phyloP scores from a whole-genome alignment of 2,329 filamentous ascomycete genomes.

The Exophiala sideris region DNA sequence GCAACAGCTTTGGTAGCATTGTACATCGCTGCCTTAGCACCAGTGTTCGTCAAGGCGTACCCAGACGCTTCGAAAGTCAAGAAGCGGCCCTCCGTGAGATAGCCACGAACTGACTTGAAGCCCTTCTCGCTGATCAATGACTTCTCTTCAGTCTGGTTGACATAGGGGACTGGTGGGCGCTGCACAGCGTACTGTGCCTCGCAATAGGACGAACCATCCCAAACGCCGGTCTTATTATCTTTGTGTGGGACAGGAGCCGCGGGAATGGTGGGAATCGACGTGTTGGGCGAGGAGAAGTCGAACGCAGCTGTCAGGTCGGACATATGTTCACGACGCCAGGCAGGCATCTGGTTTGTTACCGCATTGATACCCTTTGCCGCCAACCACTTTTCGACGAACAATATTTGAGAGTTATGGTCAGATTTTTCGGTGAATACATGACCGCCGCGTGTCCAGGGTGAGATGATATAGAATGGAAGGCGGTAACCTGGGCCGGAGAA shows the following conservation, averaged over 20 bases:
- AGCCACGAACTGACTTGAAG: slow-evolving; percentile 52
- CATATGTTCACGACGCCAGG: slow-evolving; percentile 49
- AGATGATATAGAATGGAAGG: slow-evolving; percentile 55
- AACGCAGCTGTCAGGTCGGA: slow-evolving; percentile 49
- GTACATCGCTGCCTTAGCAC: slow-evolving; percentile 20
- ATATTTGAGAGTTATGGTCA: slow-evolving; percentile 55
- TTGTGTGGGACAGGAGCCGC: slow-evolving; percentile 43
- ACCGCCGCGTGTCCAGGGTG: slow-evolving; percentile 54
- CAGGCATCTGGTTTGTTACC: slow-evolving; percentile 42
- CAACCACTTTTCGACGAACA: slow-evolving; percentile 54
- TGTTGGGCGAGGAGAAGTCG: slow-evolving; percentile 48
- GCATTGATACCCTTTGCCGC: slow-evolving; percentile 43
- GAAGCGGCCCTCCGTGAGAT: slow-evolving; percentile 55
- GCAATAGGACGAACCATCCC: slow-evolving; percentile 46
- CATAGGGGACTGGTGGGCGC: slow-evolving; percentile 50
- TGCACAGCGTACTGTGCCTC: slow-evolving; percentile 37
- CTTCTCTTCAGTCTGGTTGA: slow-evolving; percentile 36
- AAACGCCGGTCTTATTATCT: slow-evolving; percentile 40
- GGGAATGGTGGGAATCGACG: slow-evolving; percentile 47
- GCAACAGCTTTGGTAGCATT: slow-evolving; percentile 30
- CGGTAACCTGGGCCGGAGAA: slow-evolving; percentile 49
- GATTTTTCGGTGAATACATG: slow-evolving; percentile 54
- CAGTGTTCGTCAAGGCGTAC: slow-evolving; percentile 41
- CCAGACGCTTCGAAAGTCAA: slow-evolving; percentile 50
- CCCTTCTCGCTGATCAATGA: slow-evolving; percentile 50